Conservation (phyloP, 129 eudicot genomes). For the Arctium minus region DNA sequence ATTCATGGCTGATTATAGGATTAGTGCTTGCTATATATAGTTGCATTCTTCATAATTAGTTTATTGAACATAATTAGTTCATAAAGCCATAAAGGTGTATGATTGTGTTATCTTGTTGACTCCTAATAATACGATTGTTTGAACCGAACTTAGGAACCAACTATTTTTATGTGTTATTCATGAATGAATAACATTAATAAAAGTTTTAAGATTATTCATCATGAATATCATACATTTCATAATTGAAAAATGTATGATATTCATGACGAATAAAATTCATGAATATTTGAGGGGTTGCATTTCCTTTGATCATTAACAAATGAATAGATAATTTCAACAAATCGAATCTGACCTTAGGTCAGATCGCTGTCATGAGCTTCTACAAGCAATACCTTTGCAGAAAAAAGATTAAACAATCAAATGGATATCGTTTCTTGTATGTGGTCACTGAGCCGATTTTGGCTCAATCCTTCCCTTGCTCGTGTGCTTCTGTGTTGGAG, state of each 20-base stretch:
- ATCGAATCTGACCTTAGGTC: constrained; percentile 24
- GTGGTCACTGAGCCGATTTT: constrained; percentile 43
- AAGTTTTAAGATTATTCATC: background rate
- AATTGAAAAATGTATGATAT: background rate
- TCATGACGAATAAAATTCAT: background rate
- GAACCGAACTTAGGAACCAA: too few species aligned
- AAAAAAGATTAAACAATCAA: constrained; percentile 13
- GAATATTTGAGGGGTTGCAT: background rate
- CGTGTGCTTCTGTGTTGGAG: constrained; percentile 86
- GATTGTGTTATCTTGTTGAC: background rate
- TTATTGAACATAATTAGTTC: background rate
- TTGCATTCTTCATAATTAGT: background rate
- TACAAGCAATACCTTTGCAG: constrained; percentile 19
- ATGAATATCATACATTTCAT: background rate
- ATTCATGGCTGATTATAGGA: constrained; percentile 19
- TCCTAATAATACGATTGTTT: too few species aligned
- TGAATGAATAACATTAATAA: too few species aligned
- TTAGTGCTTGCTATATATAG: background rate
- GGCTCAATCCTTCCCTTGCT: constrained; percentile 55
- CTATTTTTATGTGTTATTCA: too few species aligned
- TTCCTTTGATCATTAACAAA: background rate
- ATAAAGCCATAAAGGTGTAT: background rate
- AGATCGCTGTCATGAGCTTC: constrained; percentile 15
- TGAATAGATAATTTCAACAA: background rate
- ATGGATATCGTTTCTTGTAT: constrained; percentile 42